Conservation (phyloP, 2,329 filamentous ascomycete genomes). For the Rhytidhysteron rufulum region DNA sequence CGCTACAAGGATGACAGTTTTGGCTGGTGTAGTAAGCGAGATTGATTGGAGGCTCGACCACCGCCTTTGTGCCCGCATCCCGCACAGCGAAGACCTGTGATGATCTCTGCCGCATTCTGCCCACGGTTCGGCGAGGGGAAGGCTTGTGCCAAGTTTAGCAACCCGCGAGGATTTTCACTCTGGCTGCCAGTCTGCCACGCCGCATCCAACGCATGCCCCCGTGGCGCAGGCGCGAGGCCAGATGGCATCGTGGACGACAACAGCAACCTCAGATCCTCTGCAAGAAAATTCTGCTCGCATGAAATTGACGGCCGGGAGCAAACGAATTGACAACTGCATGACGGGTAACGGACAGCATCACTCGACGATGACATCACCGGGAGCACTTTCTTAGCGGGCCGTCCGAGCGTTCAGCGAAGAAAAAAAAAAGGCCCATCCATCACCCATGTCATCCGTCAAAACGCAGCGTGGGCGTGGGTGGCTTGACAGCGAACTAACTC, state of each 20-base stretch:
- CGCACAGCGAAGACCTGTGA: constrained; percentile 11
- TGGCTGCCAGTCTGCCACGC: too few relatives aligned
- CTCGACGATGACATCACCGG: not conserved
- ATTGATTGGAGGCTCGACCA: constrained; percentile 19
- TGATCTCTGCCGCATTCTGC: constrained; percentile 5
- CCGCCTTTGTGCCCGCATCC: constrained; percentile 23
- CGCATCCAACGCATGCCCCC: too few relatives aligned
- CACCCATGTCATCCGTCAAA: too few relatives aligned
- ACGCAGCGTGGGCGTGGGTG: too few relatives aligned
- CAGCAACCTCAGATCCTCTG: too few relatives aligned
- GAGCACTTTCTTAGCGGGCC: too few relatives aligned
- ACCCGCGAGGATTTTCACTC: constrained; percentile 10
- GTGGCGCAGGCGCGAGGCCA: too few relatives aligned
- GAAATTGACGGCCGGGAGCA: too few relatives aligned
- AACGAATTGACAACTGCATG: too few relatives aligned
- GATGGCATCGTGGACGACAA: too few relatives aligned
- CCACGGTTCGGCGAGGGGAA: constrained; percentile 6
- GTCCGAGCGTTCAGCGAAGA: not conserved
- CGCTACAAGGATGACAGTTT: constrained; percentile 10
- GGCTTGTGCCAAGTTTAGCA: constrained; percentile 10
- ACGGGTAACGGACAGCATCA: not conserved
- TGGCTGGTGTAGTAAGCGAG: constrained; percentile 6
- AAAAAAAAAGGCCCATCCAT: too few relatives aligned
- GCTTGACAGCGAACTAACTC: constrained; percentile 3
- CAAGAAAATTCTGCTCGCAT: too few relatives aligned